These are phyloP conservation scores for Fragilaria radians DNA, from an alignment of 108 stramenopile genomes.

Conservation along the genomic window DNA sequence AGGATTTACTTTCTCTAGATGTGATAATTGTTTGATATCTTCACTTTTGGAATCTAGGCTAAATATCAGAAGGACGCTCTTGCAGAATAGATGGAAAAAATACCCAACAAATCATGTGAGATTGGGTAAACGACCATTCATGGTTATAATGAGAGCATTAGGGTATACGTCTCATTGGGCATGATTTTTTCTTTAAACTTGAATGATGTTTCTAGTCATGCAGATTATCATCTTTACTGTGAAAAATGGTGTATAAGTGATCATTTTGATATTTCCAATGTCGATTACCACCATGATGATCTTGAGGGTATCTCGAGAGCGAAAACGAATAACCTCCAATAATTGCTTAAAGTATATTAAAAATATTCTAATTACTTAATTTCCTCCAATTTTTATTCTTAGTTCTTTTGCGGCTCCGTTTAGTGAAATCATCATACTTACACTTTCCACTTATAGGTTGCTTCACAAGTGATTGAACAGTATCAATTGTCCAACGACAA, in stretches of 20 bases:
- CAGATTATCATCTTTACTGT: background rate
- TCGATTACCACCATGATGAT: too few relatives aligned
- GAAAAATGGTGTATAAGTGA: background rate
- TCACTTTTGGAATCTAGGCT: too few relatives aligned
- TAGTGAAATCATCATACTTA: background rate
- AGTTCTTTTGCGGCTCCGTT: background rate
- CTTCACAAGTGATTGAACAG: background rate
- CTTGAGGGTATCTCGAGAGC: too few relatives aligned
- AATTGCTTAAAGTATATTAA: too few relatives aligned
- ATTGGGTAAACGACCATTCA: background rate
- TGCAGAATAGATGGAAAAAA: too few relatives aligned
- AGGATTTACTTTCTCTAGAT: too few relatives aligned
- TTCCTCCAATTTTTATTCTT: background rate
- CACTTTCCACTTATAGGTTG: background rate
- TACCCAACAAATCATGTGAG: too few relatives aligned
- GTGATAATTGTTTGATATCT: too few relatives aligned
- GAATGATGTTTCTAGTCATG: background rate
- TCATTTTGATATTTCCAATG: too few relatives aligned
- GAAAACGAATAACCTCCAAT: too few relatives aligned
- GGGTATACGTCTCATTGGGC: background rate
- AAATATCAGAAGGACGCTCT: too few relatives aligned
- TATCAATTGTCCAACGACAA: conserved; percentile 6
- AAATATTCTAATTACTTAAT: background rate
- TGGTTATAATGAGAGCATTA: background rate
- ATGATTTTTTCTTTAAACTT: background rate